Base-by-base conservation (phyloP, 768 basidiomycete genomes). In the Coprinopsis marcescibilis region DNA sequence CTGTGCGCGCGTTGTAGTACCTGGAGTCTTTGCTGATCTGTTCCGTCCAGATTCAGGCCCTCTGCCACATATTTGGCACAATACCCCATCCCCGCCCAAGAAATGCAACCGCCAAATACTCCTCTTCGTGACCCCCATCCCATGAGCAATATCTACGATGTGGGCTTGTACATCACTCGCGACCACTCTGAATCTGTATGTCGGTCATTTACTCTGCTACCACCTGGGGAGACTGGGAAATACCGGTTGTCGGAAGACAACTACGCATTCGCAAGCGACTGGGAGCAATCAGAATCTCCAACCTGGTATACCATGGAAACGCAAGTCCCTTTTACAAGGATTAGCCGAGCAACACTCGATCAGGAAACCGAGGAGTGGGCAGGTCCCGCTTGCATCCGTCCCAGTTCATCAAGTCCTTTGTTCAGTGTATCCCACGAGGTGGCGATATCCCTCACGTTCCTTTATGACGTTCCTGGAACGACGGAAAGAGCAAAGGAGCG, bases 241-340 rank as follows among this genome's bases (percentile, higher is more conserved):
- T 79, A 80, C 54, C 49, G 62, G 7, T 67, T 86, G 37, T 63
- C 70, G 8, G 71, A 72, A 2, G 64, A 75, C 34, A 78, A 75
- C 20, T 71, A 71, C 52, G 65, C 76, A 36, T 83, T 81, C 54
- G 53, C 65, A 10, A 55, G 64, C 21, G 72, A 77, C 43, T 59
- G 61, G 12, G 58, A 54, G 17, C 48, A 58, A 0, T 58, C 56
- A 0, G 59, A 57, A 12, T 50, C 57, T 23, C 67, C 62, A 32
- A 69, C 68, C 10, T 86, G 83, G 82, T 76, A 78, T 58, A 77
- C 76, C 5, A 63, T 86, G 57, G 74, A 81, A 36, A 69, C 74
- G 15, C 59, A 62, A 17, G 60, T 85, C n/a, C 79, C 80, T 0
- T 69, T 83, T 52, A 54, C 65, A 14, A 61, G 60, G 2, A 51